Evolutionary conservation across 2,329 filamentous ascomycete genomes (phyloP).

Genomic region (Xylaria digitata): DNA sequence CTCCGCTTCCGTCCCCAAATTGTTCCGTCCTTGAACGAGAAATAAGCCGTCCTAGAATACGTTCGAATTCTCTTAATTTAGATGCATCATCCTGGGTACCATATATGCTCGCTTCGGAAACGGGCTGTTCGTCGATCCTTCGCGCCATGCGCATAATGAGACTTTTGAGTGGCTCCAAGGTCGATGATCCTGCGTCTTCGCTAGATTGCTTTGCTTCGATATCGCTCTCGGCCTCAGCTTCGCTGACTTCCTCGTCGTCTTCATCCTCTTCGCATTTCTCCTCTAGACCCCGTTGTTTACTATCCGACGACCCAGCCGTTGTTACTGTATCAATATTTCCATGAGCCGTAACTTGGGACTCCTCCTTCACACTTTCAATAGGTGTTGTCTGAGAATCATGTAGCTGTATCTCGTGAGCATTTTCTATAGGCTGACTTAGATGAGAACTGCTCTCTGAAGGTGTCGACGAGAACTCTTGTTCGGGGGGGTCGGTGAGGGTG

Average conservation of each 20-base stretch:
- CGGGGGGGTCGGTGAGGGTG: neutral
- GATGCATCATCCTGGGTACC: slow-evolving; percentile 48
- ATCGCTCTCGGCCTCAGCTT: slow-evolving; percentile 21
- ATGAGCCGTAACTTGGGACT: neutral
- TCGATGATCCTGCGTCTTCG: slow-evolving; percentile 32
- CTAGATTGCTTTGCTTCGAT: slow-evolving; percentile 42
- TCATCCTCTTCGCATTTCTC: slow-evolving; percentile 42
- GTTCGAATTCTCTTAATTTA: slow-evolving; percentile 63
- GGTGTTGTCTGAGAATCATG: slow-evolving; percentile 5
- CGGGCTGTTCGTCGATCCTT: slow-evolving; percentile 54
- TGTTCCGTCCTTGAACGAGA: slow-evolving; percentile 50
- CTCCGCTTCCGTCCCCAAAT: slow-evolving; percentile 10
- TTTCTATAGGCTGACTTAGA: neutral
- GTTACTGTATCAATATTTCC: neutral
- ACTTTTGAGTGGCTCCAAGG: slow-evolving; percentile 51
- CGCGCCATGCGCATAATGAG: slow-evolving; percentile 64
- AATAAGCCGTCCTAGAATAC: slow-evolving; percentile 62
- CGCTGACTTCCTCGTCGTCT: slow-evolving; percentile 25
- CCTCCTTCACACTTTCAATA: slow-evolving; percentile 1
- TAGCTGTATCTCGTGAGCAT: slow-evolving; percentile 3
- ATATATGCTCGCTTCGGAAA: slow-evolving; percentile 42
- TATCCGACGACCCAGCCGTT: slow-evolving; percentile 15
- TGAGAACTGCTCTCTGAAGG: neutral
- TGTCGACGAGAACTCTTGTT: neutral
- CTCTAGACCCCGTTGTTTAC: slow-evolving; percentile 24